Conservation (phyloP, 1,284 basidiomycete genomes). For the Coriolopsis trogii region DNA sequence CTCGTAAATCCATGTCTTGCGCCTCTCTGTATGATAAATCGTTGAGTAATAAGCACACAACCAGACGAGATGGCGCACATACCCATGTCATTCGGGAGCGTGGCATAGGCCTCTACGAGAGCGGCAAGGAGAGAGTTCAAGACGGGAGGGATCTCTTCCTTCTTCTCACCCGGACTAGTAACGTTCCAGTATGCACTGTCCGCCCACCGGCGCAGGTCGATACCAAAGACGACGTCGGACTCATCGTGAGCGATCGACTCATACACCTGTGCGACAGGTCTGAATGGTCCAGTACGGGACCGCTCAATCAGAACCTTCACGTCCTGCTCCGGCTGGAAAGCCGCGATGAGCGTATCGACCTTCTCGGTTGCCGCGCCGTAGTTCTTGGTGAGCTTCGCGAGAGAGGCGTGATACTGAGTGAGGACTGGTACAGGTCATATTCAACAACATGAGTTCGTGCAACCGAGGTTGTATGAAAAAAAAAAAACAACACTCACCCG, state of each 20-base stretch:
- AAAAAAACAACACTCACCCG: slow-evolving; percentile 47
- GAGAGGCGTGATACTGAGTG: slow-evolving; percentile 80
- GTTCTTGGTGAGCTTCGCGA: slow-evolving; percentile 70
- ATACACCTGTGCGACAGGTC: slow-evolving; percentile 81
- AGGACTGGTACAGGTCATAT: slow-evolving; percentile 53
- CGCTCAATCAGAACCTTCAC: slow-evolving; percentile 83
- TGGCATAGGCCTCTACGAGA: slow-evolving; percentile 67
- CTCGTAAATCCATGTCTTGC: slow-evolving; percentile 93
- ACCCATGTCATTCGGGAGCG: slow-evolving; percentile 67
- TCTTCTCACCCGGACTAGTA: slow-evolving; percentile 51
- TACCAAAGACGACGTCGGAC: slow-evolving; percentile 85
- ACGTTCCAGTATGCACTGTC: slow-evolving; percentile 60
- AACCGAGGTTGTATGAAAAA: no score
- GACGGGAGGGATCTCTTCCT: slow-evolving; percentile 73
- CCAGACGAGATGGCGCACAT: slow-evolving; percentile 29
- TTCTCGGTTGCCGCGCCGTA: slow-evolving; percentile 68
- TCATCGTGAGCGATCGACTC: slow-evolving; percentile 82
- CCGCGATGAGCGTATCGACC: slow-evolving; percentile 74
- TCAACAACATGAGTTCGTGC: no score
- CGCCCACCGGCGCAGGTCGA: slow-evolving; percentile 86
- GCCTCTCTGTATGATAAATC: slow-evolving; percentile 68
- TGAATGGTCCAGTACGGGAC: slow-evolving; percentile 88
- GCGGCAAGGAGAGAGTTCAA: slow-evolving; percentile 70
- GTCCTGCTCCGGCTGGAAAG: slow-evolving; percentile 87
- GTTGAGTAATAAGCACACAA: neutral